Conservation (phyloP, 495 filamentous ascomycete species). For the Extremus antarcticus region DNA sequence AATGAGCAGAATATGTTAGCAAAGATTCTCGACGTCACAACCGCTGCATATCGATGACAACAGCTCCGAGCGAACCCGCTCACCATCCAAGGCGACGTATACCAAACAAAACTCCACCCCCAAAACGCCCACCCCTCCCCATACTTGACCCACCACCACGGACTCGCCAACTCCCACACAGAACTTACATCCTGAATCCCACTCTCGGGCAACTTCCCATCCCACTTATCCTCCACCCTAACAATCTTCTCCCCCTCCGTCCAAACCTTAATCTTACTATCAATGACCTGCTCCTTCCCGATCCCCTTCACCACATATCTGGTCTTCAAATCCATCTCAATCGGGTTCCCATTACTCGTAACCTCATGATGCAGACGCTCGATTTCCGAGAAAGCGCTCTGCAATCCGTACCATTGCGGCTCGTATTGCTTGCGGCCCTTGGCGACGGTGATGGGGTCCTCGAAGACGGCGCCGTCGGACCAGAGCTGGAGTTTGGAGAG, state of each 20-base stretch:
- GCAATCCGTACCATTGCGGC: conserved; percentile 44
- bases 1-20: conserved; percentile 14
- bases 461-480: conserved; percentile 39
- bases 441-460: conserved; percentile 43
- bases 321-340: conserved; percentile 41
- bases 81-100: conserved; percentile 27
- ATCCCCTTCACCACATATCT: conserved; percentile 44
- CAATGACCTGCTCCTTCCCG: conserved; percentile 41
- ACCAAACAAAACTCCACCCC: conserved; percentile 30
- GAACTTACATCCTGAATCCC: conserved; percentile 39
- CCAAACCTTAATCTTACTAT: conserved; percentile 39
- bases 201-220: conserved; percentile 41
- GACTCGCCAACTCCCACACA: conserved; percentile 22
- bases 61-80: conserved; percentile 6
- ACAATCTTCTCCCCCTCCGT: conserved; percentile 37
- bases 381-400: conserved; percentile 36
- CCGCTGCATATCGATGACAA: too few species aligned
- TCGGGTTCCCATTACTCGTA: conserved; percentile 43
- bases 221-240: conserved; percentile 48
- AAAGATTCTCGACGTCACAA: too few species aligned
- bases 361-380: conserved; percentile 41
- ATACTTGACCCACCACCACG: conserved; percentile 34
- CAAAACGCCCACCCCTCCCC: conserved; percentile 31
- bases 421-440: conserved; percentile 39
- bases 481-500: conserved; percentile 46